Evolutionary conservation across 192 early-diverging fungal genomes (phyloP).

Genomic region (Entrophospora sp.): DNA sequence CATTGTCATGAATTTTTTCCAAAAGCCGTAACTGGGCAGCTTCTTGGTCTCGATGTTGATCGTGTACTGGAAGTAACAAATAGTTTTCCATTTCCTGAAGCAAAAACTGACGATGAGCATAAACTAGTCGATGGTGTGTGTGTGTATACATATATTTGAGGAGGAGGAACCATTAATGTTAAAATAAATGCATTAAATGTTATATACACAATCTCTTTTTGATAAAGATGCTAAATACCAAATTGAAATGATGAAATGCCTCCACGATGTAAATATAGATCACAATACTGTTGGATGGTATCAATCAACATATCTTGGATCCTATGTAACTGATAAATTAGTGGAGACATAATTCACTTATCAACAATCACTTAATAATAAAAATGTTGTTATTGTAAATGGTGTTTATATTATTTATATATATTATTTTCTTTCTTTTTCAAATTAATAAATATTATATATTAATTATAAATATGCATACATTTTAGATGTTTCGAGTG

Average conservation of each 20-base stretch:
- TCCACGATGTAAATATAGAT: constrained; percentile 89
- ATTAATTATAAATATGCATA: background rate
- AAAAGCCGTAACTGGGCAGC: constrained; percentile 74
- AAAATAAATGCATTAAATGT: background rate
- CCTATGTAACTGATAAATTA: constrained; percentile 80
- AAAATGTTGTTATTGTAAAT: constrained; percentile 87
- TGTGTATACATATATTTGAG: too few relatives aligned
- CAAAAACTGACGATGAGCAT: constrained; percentile 22
- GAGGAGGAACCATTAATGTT: constrained; percentile 22
- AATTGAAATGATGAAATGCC: constrained; percentile 83
- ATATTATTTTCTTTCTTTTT: background rate
- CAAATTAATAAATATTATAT: background rate
- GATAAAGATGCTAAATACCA: constrained; percentile 64
- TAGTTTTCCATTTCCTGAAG: constrained; percentile 73
- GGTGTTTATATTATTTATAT: constrained; percentile 24
- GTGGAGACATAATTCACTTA: constrained; percentile 85
- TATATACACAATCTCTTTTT: too few relatives aligned
- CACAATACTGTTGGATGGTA: constrained; percentile 97
- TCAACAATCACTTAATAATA: constrained; percentile 68
- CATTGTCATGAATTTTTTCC: constrained; percentile 81
- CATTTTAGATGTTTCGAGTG: constrained; percentile 63
- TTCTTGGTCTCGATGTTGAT: constrained; percentile 86
- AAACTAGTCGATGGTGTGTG: background rate
- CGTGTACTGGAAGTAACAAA: constrained; percentile 85
- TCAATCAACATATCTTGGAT: constrained; percentile 78